Conservation (phyloP, 345 rosid species). For the Cardamine occulta region DNA sequence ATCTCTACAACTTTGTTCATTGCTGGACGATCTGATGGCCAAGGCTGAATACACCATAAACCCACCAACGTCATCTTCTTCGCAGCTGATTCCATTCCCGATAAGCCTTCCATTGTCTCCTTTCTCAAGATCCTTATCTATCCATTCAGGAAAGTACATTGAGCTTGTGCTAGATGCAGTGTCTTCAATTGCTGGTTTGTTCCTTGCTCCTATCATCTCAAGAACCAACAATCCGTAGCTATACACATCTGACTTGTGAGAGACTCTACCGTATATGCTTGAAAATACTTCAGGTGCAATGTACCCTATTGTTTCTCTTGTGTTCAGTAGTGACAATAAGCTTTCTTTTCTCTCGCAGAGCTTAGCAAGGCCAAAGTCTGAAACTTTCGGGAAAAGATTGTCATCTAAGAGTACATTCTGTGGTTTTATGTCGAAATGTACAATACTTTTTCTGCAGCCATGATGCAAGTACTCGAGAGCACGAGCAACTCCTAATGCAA, state of each 20-base stretch:
- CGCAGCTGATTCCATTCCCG: neutral
- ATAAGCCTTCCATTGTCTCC: neutral
- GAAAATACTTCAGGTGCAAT: conserved; percentile 53
- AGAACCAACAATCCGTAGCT: conserved; percentile 57
- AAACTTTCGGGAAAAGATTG: conserved; percentile 49
- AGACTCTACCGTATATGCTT: conserved; percentile 43
- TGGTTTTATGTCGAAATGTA: conserved; percentile 60
- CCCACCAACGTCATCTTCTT: conserved; percentile 39
- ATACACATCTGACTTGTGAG: conserved; percentile 53
- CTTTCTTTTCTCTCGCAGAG: conserved; percentile 46
- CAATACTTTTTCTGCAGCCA: conserved; percentile 56
- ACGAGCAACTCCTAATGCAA: conserved; percentile 48
- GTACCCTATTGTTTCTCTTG: conserved; percentile 54
- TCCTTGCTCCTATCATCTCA: conserved; percentile 37
- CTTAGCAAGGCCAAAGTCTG: conserved; percentile 63
- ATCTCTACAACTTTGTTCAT: conserved; percentile 44
- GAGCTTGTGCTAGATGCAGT: conserved; percentile 24
- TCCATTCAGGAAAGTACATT: conserved; percentile 44
- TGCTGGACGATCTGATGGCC: conserved; percentile 40
- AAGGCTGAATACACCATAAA: conserved; percentile 48
- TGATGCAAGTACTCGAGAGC: conserved; percentile 56
- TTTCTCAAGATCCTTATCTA: conserved; percentile 41
- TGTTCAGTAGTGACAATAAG: conserved; percentile 39
- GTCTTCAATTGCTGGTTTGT: neutral
- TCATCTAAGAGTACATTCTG: conserved; percentile 53